These are phyloP conservation scores for Schizosaccharomyces lindneri DNA, from an alignment of 805 yeast species.

Conservation along the genomic window DNA sequence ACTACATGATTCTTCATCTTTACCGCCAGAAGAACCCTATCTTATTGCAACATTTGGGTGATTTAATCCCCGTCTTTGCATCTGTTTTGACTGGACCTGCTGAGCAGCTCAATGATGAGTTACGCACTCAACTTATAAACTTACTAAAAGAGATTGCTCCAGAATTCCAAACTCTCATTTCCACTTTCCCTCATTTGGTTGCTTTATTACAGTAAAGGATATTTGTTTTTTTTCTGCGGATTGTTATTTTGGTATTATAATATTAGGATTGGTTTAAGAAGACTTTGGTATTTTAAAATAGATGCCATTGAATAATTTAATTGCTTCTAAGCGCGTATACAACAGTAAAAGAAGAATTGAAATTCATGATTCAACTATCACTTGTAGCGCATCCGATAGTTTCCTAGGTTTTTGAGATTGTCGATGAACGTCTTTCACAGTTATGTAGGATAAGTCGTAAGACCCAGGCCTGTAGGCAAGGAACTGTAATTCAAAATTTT, in stretches of 20 bases:
- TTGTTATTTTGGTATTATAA: neutral
- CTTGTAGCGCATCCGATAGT: neutral
- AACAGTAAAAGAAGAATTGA: neutral
- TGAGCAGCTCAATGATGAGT: neutral
- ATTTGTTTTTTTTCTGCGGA: neutral
- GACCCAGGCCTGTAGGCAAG: neutral
- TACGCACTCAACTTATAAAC: neutral
- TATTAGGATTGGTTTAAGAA: neutral
- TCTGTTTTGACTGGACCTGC: constrained; percentile 32
- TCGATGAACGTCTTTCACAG: neutral
- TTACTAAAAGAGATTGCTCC: neutral
- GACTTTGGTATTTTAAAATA: neutral
- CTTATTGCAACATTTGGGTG: constrained; percentile 13
- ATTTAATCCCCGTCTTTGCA: constrained; percentile 41
- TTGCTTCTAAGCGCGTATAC: neutral
- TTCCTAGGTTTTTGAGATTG: neutral
- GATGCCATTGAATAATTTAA: neutral
- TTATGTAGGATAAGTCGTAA: neutral
- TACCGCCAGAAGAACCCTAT: constrained; percentile 36
- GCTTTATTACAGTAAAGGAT: neutral
- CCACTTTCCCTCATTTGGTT: neutral
- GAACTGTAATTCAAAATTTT: neutral
- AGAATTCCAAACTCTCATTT: neutral
- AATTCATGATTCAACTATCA: neutral
- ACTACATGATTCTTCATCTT: constrained; percentile 47